Conservation (phyloP, 768 basidiomycete genomes). For the Calvatia gigantea region DNA sequence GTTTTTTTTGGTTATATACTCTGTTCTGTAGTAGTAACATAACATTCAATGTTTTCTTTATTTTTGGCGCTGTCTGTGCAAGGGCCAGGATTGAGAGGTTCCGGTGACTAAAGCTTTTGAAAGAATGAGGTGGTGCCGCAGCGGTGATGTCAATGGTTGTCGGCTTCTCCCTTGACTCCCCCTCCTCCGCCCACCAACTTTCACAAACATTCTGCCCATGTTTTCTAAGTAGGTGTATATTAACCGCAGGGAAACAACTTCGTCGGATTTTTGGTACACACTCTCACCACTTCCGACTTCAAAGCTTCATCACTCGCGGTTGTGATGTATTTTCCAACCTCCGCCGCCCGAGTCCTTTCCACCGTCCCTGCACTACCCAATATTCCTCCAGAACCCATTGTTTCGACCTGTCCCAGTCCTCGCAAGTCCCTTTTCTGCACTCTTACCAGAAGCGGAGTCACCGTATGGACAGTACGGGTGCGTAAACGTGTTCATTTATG, state of each 20-base stretch:
- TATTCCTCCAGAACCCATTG: constrained; percentile 50
- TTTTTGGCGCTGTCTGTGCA: background rate
- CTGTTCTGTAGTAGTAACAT: constrained; percentile 10
- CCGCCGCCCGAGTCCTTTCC: constrained; percentile 70
- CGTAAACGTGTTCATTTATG: constrained; percentile 1
- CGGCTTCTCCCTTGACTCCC: background rate
- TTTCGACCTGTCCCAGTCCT: constrained; percentile 61
- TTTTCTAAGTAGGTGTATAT: background rate
- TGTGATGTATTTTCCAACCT: constrained; percentile 88
- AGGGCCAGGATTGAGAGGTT: no score
- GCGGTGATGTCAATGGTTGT: background rate
- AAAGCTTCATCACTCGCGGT: no score
- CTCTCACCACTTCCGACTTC: no score
- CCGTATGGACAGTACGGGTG: constrained; percentile 79
- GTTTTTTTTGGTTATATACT: background rate
- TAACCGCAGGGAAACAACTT: no score
- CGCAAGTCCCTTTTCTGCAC: constrained; percentile 77
- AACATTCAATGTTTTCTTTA: background rate
- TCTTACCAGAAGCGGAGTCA: constrained; percentile 65
- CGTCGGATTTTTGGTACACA: no score
- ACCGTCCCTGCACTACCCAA: constrained; percentile 68
- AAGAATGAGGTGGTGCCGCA: background rate
- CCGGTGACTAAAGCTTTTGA: background rate
- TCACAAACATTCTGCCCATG: background rate
- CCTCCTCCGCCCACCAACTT: background rate